Evolutionary conservation across 1,284 basidiomycete species (phyloP), one percentile per base, ranked within the genome.

Genomic region (Boletus sp.): DNA sequence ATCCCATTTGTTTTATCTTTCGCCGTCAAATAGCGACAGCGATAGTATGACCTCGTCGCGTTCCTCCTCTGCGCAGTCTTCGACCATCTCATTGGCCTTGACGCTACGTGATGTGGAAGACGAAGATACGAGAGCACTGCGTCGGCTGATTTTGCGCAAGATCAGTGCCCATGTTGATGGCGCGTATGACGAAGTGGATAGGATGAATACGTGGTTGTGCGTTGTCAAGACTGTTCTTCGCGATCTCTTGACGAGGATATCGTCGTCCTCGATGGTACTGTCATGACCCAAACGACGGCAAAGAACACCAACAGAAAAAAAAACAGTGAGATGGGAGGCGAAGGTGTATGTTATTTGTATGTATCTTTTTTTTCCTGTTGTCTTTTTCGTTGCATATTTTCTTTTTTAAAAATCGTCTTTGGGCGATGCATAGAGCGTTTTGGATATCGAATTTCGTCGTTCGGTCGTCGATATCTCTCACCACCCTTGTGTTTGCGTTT

Each of bases 151-250:
- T 22, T 65, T 78, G 34, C 74, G 81, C 37, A 85, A 84, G 67
- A 74, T 88, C 44, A 76, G 80, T 22, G 73, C 76, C 12, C 71
- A 77, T 25, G 69, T 76, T 3, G 73, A 75, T 22, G 77, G 75
- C 23, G 76, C 84, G 36, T 74, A 80, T 63, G 82, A 85, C 55
- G 74, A 86, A 64, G 69, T 85, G 36, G 80, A 85, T 51, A 77
- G 75, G 55, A 71, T 73, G 35, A 69, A 71, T 20, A 65, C 67
- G 3, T 86, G 85, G 81, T 61, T 84, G 26, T 71, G 74, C 37
- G 75, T 84, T 47, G 76, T 86, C 50, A 80, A 77, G 57, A 80
- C 80, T 46, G 77, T 78, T 34, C 70, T 84, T 26, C 71, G 74
- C 36, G 76, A 76, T 44, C 72, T 84, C 36, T 78, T 78, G 60